These are phyloP conservation scores for Linum usitatissimum DNA, from an alignment of 345 rosid genomes.

Conservation along the genomic window DNA sequence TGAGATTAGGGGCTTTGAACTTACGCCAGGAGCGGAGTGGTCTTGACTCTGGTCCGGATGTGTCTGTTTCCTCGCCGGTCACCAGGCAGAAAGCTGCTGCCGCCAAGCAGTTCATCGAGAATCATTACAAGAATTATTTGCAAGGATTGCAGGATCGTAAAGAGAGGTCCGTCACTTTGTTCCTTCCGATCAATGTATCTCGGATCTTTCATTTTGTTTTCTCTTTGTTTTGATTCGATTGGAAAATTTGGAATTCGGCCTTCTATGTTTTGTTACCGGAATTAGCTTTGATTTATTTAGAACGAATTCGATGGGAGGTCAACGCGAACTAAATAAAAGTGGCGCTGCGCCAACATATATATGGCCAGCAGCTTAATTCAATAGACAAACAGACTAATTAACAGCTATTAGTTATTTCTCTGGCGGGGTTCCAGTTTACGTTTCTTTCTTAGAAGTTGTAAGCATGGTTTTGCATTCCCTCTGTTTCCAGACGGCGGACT, in stretches of 20 bases:
- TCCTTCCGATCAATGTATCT: neutral
- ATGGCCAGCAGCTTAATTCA: neutral
- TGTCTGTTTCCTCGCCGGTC: constrained; percentile 84
- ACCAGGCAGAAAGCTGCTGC: constrained; percentile 97
- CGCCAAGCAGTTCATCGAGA: constrained; percentile 95
- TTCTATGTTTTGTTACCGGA: neutral
- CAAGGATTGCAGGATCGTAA: constrained; percentile 91
- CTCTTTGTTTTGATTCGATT: neutral
- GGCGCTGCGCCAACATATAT: neutral
- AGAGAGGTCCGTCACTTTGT: constrained; percentile 49
- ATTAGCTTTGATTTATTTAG: neutral
- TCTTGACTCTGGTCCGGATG: constrained; percentile 50
- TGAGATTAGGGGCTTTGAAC: constrained; percentile 53
- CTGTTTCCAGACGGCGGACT: constrained; percentile 48
- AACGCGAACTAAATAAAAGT: constrained; percentile 1
- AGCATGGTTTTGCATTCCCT: constrained; percentile 1
- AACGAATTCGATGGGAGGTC: constrained; percentile 10
- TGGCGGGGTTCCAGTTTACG: neutral
- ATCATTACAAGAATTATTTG: constrained; percentile 81
- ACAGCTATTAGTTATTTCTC: neutral
- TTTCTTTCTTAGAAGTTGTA: constrained; percentile 1
- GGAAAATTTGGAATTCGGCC: constrained; percentile 9
- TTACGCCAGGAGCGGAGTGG: constrained; percentile 49
- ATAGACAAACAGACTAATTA: too few species aligned
- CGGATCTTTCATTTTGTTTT: neutral